Base-by-base conservation (phyloP, 2,329 filamentous ascomycete species). In the Thelonectria discophora region DNA sequence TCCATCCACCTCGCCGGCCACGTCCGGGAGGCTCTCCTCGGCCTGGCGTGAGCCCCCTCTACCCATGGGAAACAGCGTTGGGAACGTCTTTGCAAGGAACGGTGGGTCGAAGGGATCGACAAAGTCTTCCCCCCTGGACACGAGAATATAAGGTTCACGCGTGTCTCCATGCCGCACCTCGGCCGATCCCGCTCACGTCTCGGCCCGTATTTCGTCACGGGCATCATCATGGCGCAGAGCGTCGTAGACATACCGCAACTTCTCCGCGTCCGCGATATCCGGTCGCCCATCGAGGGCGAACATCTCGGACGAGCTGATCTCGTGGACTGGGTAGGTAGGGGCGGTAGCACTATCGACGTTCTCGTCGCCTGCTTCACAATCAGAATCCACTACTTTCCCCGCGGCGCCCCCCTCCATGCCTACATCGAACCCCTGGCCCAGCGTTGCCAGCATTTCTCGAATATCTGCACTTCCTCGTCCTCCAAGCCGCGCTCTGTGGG, bases 1-100 rank as follows among this genome's bases (percentile, higher is more conserved):
- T 11, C 6, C 32, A 8, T 5, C 32, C 32, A 8, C 12, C 7
- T 11, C 32, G 6, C 12, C 32, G 7, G 7, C 39, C 39, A n/a
- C 39, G 10, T 55, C 45, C 17, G 17, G 17, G 9, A n/a, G 24
- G 13, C 21, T 55, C 12, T 53, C 60, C 21, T 63, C 56, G 1
- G 34, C 49, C 42, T 48, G 21, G 5, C 54, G 20, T 32, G 64
- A 55, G 1, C 62, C 62, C 2, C 64, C 56, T 9, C 24, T 18
- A 12, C 64, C 64, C 7, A 59, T 50, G 4, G 64, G 62, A 1
- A 65, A 45, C 13, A 63, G 27, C 1, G 49, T 66, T 7, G 62
- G 64, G 10, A 65, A 66, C 39, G 64, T 59, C 50, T 58, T 62
- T 3, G 62, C 62, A 12, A 66, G 61, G 50, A 66, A 66, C 11